These are phyloP conservation scores for Alisma plantagoaquatica DNA, from an alignment of 106 monocot genomes.

Conservation along the genomic window DNA sequence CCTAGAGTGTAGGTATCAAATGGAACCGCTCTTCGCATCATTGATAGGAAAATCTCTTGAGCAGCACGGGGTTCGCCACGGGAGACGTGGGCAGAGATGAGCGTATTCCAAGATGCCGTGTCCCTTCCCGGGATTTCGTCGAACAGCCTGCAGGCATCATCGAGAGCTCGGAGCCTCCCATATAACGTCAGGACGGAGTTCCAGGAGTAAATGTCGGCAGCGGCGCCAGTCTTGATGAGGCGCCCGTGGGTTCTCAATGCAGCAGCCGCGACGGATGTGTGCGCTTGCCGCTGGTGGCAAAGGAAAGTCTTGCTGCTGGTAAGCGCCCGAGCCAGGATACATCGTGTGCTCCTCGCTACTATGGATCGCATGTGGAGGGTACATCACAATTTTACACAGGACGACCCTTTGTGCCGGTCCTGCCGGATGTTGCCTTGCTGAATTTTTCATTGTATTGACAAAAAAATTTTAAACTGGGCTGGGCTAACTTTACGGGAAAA, in stretches of 20 bases:
- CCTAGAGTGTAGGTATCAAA: slow-evolving; percentile 45
- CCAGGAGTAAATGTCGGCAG: slow-evolving; percentile 32
- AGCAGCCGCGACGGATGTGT: background rate
- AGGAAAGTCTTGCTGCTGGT: no score
- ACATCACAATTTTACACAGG: no score
- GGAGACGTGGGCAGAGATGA: slow-evolving; percentile 34
- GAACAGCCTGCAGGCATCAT: slow-evolving; percentile 39
- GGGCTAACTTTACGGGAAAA: no score
- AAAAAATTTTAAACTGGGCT: no score
- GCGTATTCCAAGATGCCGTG: slow-evolving; percentile 57
- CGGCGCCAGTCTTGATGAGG: slow-evolving; percentile 31
- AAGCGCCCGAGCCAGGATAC: no score
- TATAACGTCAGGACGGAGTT: slow-evolving; percentile 47
- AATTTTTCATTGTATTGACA: no score
- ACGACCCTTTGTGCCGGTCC: no score
- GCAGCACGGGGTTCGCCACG: slow-evolving; percentile 4
- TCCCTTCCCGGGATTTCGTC: slow-evolving; percentile 49
- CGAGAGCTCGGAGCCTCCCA: slow-evolving; percentile 4
- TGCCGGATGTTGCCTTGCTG: no score
- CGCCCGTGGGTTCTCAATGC: slow-evolving; percentile 28
- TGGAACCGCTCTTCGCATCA: slow-evolving; percentile 19
- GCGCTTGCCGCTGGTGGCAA: background rate
- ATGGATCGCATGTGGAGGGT: no score
- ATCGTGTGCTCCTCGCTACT: no score
- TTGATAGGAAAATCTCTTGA: slow-evolving; percentile 18